Conservation (phyloP, 495 filamentous ascomycete genomes). For the Delitschia confertaspora region DNA sequence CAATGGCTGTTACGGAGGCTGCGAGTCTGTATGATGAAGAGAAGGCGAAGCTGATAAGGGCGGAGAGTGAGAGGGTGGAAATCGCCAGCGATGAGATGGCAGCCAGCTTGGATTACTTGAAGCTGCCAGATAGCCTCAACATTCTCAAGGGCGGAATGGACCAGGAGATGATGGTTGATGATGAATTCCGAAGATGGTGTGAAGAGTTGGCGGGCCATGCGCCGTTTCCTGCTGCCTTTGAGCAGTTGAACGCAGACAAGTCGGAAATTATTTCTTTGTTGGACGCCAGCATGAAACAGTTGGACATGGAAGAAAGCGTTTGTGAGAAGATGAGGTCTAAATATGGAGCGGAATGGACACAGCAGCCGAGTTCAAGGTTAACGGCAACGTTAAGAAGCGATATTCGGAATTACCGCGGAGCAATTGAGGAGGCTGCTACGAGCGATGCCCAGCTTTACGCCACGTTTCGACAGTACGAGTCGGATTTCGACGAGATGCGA, state of each 20-base stretch:
- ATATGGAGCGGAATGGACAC: constrained; percentile 91
- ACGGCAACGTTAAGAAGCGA: constrained; percentile 82
- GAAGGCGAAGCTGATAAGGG: constrained; percentile 89
- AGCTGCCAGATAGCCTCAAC: constrained; percentile 79
- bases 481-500: constrained; percentile 92
- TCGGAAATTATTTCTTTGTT: constrained; percentile 58
- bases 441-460: constrained; percentile 80
- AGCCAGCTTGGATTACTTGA: constrained; percentile 86
- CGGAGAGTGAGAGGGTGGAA: constrained; percentile 87
- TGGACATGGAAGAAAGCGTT: constrained; percentile 94
- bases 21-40: constrained; percentile 97
- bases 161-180: constrained; percentile 72
- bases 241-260: constrained; percentile 68
- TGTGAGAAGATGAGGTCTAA: constrained; percentile 99
- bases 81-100: constrained; percentile 91
- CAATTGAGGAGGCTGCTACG: constrained; percentile 76
- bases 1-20: constrained; percentile 91
- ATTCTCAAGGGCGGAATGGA: constrained; percentile 90
- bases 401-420: constrained; percentile 74
- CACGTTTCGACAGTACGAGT: constrained; percentile 74
- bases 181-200: constrained; percentile 89
- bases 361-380: constrained; percentile 84
- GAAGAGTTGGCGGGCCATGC: constrained; percentile 79
- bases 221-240: constrained; percentile 64
- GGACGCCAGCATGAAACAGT: constrained; percentile 70